Percentiles rank a stretch among this genome's conserved stretches.
Evolutionary conservation across 768 basidiomycete species (phyloP).

Genomic region (Agrocybe pediades): DNA sequence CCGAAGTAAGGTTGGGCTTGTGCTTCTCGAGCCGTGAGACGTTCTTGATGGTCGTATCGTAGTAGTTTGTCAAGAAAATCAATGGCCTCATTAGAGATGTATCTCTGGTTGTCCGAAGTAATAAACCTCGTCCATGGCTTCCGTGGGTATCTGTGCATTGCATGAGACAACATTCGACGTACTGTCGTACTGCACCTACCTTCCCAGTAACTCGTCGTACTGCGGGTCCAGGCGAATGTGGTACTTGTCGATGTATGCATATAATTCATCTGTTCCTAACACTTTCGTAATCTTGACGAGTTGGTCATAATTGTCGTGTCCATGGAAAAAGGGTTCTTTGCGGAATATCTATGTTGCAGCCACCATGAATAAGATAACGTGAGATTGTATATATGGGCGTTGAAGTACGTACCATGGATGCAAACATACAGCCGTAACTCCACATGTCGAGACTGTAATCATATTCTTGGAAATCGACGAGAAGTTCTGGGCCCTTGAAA

Average conservation of each 20-base stretch:
- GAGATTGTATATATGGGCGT: slow-evolving; percentile 6
- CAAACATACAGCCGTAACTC: slow-evolving; percentile 99
- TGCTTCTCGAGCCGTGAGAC: slow-evolving; percentile 92
- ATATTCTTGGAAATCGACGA: slow-evolving; percentile 98
- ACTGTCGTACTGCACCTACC: too few species aligned
- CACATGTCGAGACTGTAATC: slow-evolving; percentile 99
- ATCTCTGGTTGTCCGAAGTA: slow-evolving; percentile 93
- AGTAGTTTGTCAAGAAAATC: slow-evolving; percentile 95
- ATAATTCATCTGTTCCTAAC: slow-evolving; percentile 93
- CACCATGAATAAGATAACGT: slow-evolving; percentile 7
- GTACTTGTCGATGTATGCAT: slow-evolving; percentile 92
- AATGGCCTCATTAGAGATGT: slow-evolving; percentile 95
- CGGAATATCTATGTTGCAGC: slow-evolving; percentile 91
- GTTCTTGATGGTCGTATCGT: slow-evolving; percentile 96
- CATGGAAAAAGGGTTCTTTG: slow-evolving; percentile 99
- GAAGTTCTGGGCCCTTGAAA: slow-evolving; percentile 96
- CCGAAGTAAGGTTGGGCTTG: slow-evolving; percentile 94
- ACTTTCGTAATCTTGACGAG: slow-evolving; percentile 98
- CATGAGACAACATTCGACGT: too few species aligned
- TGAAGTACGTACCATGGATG: slow-evolving; percentile 88
- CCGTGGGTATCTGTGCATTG: slow-evolving; percentile 71
- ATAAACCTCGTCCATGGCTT: slow-evolving; percentile 97
- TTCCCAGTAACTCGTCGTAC: slow-evolving; percentile 92
- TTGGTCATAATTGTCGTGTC: slow-evolving; percentile 98
- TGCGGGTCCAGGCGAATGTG: slow-evolving; percentile 94